A percentile compares a stretch with the other conserved stretches of the same genome.
Conservation (phyloP, 192 early-diverging fungal species). For the Umbelopsis sp. region DNA sequence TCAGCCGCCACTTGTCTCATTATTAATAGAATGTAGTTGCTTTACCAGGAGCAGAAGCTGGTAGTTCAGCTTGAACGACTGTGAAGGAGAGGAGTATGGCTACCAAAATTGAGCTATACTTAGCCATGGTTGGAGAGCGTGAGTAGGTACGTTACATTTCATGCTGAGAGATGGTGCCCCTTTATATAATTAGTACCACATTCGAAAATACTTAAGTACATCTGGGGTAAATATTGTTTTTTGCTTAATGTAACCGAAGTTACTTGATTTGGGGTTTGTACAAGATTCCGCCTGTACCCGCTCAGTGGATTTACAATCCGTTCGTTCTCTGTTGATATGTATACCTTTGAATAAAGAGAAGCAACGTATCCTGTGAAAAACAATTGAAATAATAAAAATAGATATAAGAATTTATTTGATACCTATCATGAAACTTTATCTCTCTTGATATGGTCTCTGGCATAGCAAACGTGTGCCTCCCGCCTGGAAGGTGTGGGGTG, state of each 20-base stretch:
- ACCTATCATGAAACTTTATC: too few relatives aligned
- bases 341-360: not conserved
- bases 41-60: conserved; percentile 19
- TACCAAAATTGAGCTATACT: conserved; percentile 14
- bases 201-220: not conserved
- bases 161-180: not conserved
- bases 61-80: not conserved
- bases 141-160: not conserved
- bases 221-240: not conserved
- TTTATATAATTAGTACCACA: not conserved
- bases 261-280: too few relatives aligned
- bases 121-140: conserved; percentile 16
- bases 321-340: too few relatives aligned
- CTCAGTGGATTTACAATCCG: not conserved
- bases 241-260: not conserved
- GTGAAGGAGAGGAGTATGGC: conserved; percentile 23
- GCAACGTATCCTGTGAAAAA: too few relatives aligned
- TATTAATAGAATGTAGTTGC: too few relatives aligned
- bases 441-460: too few relatives aligned
- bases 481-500: conserved; percentile 9
- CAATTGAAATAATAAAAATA: too few relatives aligned
- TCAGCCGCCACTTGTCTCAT: too few relatives aligned
- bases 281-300: conserved; percentile 1
- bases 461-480: not conserved
- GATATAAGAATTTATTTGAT: too few relatives aligned